phyloP scores from a whole-genome alignment of 306 rosid genomes.

The Vachellia collinsii region DNA sequence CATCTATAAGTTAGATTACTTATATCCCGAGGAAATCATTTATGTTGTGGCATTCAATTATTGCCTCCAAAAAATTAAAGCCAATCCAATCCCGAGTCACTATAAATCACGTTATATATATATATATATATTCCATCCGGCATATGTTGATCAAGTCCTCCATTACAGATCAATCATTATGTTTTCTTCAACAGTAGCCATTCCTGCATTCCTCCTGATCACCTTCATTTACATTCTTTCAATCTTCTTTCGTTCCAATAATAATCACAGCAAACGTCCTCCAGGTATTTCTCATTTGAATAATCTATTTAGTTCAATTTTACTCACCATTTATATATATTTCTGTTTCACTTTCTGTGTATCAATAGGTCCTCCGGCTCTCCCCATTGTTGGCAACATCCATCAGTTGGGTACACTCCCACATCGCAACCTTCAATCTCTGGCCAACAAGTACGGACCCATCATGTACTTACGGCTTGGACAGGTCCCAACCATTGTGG shows the following conservation, averaged over 20 bases:
- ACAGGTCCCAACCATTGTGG: constrained; percentile 35
- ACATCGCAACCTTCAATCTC: constrained; percentile 37
- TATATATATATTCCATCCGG: no score
- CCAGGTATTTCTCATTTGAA: neutral
- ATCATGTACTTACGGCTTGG: constrained; percentile 52
- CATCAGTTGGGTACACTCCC: neutral
- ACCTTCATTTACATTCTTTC: neutral
- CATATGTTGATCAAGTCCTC: no score
- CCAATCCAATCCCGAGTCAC: neutral
- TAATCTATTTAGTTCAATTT: no score
- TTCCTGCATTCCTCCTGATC: neutral
- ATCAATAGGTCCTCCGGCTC: neutral
- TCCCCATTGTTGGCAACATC: neutral
- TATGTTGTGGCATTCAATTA: neutral
- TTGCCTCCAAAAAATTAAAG: neutral
- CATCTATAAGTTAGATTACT: no score
- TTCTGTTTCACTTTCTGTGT: neutral
- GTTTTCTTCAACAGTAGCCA: neutral
- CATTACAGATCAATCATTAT: neutral
- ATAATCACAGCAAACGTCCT: neutral
- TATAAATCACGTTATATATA: neutral
- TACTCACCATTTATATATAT: no score
- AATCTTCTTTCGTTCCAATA: neutral
- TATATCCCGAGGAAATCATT: neutral
- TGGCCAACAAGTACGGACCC: constrained; percentile 51